Conservation (phyloP, 108 stramenopile species). For the Nitzschia inconspicua region DNA sequence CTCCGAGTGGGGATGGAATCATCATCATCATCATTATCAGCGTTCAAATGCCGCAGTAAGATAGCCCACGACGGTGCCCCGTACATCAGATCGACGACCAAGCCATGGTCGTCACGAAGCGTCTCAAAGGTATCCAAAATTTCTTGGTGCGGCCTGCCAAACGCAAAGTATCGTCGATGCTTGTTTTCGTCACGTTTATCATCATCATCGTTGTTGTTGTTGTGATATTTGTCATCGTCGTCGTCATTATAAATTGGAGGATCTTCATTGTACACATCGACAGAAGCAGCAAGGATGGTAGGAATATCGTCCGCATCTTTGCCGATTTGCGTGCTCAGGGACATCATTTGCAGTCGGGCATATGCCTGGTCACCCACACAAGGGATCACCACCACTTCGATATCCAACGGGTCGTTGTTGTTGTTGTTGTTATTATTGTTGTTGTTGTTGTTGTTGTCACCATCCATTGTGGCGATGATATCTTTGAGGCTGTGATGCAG, state of each 20-base stretch:
- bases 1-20: not conserved
- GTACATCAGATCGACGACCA: constrained; percentile 73
- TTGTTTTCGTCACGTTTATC: not conserved
- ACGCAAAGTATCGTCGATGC: constrained; percentile 45
- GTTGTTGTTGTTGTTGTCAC: constrained; percentile 1
- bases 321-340: constrained; percentile 32
- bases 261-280: too few relatives aligned
- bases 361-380: constrained; percentile 82
- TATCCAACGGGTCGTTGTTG: constrained; percentile 38
- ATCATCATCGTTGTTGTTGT: not conserved
- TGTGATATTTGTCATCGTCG: too few relatives aligned
- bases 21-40: constrained; percentile 23
- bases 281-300: constrained; percentile 20
- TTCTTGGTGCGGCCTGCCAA: constrained; percentile 60
- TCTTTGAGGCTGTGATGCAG: constrained; percentile 52
- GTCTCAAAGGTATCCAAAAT: constrained; percentile 63
- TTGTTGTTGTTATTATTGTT: constrained; percentile 4
- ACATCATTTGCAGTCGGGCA: constrained; percentile 75
- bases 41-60: constrained; percentile 62
- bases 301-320: constrained; percentile 47
- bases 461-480: constrained; percentile 10
- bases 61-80: constrained; percentile 77
- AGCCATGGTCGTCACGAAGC: constrained; percentile 55
- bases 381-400: constrained; percentile 77
- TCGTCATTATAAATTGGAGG: too few relatives aligned